Evolutionary conservation across 371 early-diverging fungal genomes (phyloP).

Genomic region (Mycotypha africana): DNA sequence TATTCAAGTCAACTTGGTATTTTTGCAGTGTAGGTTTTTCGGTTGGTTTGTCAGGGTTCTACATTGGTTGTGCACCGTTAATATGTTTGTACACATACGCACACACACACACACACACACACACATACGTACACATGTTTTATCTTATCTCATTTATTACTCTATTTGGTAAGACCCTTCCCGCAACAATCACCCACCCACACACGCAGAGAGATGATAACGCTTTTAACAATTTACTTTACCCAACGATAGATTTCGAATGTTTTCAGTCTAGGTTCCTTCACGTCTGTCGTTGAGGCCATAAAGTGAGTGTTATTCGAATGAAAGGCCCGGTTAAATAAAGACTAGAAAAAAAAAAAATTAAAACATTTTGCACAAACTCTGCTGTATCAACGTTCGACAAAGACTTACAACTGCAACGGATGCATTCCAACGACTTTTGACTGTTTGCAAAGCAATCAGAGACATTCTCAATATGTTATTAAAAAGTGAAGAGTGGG

Average conservation of each 20-base stretch:
- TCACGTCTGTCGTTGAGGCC: conserved; percentile 35
- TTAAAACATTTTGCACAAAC: too few species aligned
- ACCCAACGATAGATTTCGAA: conserved; percentile 88
- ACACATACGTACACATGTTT: neutral
- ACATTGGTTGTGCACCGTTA: too few species aligned
- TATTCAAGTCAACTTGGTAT: conserved; percentile 86
- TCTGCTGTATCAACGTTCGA: too few species aligned
- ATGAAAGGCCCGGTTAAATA: too few species aligned
- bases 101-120: too few species aligned
- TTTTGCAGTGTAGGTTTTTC: conserved; percentile 84
- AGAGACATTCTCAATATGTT: conserved; percentile 22
- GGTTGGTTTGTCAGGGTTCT: conserved; percentile 76
- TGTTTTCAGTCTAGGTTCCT: conserved; percentile 61
- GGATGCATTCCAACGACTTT: conserved; percentile 15
- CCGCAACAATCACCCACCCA: too few species aligned
- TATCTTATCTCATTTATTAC: conserved; percentile 3
- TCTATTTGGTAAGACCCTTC: conserved; percentile 2
- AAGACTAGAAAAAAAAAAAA: too few species aligned
- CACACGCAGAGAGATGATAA: too few species aligned
- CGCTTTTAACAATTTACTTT: conserved; percentile 10
- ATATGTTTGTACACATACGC: neutral
- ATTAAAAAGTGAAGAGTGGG: neutral
- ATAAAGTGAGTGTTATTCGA: conserved; percentile 29
- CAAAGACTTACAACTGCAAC: too few species aligned
- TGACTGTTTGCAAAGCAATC: conserved; percentile 16